Evolutionary conservation across 1,284 basidiomycete species (phyloP).

Genomic region (Heliocybe sulcata): DNA sequence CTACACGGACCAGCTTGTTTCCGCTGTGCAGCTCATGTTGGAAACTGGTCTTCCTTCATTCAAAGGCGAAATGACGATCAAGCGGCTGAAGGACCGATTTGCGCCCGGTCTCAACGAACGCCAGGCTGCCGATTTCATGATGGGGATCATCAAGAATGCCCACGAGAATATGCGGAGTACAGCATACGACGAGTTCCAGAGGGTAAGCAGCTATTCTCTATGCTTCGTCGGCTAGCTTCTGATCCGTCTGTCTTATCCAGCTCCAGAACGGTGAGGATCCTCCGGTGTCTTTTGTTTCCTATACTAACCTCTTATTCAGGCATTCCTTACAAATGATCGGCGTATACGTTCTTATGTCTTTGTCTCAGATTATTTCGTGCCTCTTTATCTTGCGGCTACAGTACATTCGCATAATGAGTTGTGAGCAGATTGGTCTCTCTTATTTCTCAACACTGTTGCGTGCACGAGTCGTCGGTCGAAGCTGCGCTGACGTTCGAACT

Average conservation of each 20-base stretch:
- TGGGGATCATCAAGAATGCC: constrained; percentile 84
- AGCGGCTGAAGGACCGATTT: constrained; percentile 83
- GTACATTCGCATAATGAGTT: too few relatives aligned
- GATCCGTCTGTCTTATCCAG: constrained; percentile 18
- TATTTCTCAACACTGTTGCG: too few relatives aligned
- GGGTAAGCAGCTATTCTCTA: constrained; percentile 37
- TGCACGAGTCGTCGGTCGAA: too few relatives aligned
- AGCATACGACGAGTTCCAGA: constrained; percentile 90
- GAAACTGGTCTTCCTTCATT: constrained; percentile 93
- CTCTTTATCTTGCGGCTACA: too few relatives aligned
- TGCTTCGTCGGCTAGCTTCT: not conserved
- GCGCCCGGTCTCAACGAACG: constrained; percentile 78
- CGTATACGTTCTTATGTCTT: too few relatives aligned
- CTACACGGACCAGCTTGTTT: constrained; percentile 84
- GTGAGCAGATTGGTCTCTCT: too few relatives aligned
- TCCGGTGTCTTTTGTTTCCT: constrained; percentile 1
- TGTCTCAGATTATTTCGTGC: too few relatives aligned
- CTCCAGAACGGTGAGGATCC: constrained; percentile 42
- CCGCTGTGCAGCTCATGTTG: constrained; percentile 89
- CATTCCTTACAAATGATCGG: not conserved
- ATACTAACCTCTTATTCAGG: not conserved
- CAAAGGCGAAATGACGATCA: constrained; percentile 92
- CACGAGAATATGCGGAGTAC: constrained; percentile 91
- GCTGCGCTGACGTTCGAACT: too few relatives aligned
- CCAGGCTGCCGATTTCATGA: constrained; percentile 91